Evolutionary conservation across 2,329 filamentous ascomycete genomes (phyloP).

Genomic region (Paecilomyces variotii): DNA sequence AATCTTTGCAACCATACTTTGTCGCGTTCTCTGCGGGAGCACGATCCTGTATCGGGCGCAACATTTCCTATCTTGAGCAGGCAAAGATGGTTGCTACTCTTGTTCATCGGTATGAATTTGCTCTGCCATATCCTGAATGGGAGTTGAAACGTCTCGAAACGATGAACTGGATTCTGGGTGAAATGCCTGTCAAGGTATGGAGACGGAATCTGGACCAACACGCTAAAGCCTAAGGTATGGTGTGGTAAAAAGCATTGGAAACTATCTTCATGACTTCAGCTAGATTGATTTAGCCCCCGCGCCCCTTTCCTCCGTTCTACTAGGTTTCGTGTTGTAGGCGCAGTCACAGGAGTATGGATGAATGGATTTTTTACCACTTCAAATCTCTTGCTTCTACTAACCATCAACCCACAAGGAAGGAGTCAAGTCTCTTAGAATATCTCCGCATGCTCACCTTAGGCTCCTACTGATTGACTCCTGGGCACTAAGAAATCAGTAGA

Average conservation of each 20-base stretch:
- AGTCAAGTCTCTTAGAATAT: too few relatives aligned
- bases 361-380: not conserved
- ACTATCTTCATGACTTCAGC: not conserved
- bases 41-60: slow-evolving; percentile 30
- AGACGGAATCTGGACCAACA: not conserved
- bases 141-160: slow-evolving; percentile 14
- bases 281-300: not conserved
- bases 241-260: not conserved
- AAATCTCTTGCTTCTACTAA: not conserved
- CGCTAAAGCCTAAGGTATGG: not conserved
- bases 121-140: slow-evolving; percentile 21
- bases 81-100: slow-evolving; percentile 36
- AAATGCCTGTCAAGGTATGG: slow-evolving; percentile 5
- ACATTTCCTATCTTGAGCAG: slow-evolving; percentile 38
- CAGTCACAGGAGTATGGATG: not conserved
- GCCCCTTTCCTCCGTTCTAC: not conserved
- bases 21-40: slow-evolving; percentile 31
- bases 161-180: slow-evolving; percentile 8
- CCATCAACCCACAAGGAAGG: too few relatives aligned
- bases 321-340: not conserved
- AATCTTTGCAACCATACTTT: slow-evolving; percentile 28
- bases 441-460: too few relatives aligned
- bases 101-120: slow-evolving; percentile 38
- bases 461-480: too few relatives aligned
- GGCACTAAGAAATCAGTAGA: too few relatives aligned